Base-by-base conservation (phyloP, 371 early-diverging fungal genomes). In the Lichtheimia ornata region DNA sequence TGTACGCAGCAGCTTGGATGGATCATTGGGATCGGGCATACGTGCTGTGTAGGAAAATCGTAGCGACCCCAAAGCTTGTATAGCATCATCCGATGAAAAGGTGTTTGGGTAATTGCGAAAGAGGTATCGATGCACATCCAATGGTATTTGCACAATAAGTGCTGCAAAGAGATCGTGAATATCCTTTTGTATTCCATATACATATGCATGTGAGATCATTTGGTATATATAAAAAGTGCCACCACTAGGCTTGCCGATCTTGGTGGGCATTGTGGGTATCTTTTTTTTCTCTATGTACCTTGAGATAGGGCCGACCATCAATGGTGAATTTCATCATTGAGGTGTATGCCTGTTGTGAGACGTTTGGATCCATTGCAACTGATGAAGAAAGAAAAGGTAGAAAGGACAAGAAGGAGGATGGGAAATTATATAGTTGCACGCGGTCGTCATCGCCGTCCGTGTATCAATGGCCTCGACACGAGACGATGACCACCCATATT, bases 81-180 rank as follows among this genome's bases (percentile, higher is more conserved):
- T 77, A 18, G 83, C 85, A 52, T 83, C 86, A 50, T 88, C 88
- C 6, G 88, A 80, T 5, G 77, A 71, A 53, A 88, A 88, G 27
- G 83, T 82, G 50, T 81, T 84, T 11, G 82, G 72, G 49, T 88
- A 86, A 62, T 62, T 84, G 52, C 77, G 70, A 65, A 85, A 86
- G 17, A 85, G 53, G 42, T 76, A 79, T 42, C 84, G 77, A 61
- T 81, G 85, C 18, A 79, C 80, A 55, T 77, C 77, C 25, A 86
- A 64, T 11, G 81, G 82, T 41, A 82, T 70, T 43, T 87, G 84
- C 12, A 86, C 74, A 67, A 88, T 82, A 49, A 88, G 62, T 7
- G 88, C 84, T 41, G 84, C 75, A 64, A 85, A 88, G 18, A 88
- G 56, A 65, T 88, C 86, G 62, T 86, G 84, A 15, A 86, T 83